phyloP scores from a whole-genome alignment of 257 asterid species.

The Jaltomata sinuosa region DNA sequence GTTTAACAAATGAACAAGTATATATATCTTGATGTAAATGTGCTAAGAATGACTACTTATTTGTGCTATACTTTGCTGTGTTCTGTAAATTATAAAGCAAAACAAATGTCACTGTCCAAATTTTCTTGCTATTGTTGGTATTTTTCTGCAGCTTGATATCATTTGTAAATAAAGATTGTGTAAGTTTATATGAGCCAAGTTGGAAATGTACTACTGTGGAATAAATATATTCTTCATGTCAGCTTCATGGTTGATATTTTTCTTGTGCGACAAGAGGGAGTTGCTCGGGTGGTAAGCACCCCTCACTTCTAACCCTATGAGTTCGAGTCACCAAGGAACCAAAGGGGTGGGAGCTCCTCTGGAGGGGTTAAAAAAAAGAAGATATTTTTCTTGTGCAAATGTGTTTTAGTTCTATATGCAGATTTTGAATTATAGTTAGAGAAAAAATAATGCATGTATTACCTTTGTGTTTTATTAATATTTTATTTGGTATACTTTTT shows the following conservation, averaged over 20 bases:
- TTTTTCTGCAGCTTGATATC: neutral
- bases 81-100: neutral
- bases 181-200: too few species aligned
- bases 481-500: too few species aligned
- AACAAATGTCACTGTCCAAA: neutral
- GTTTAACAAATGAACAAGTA: constrained; percentile 10
- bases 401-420: neutral
- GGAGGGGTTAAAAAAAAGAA: too few species aligned
- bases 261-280: too few species aligned
- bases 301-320: too few species aligned
- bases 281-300: too few species aligned
- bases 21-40: neutral
- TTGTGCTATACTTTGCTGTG: neutral
- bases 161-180: neutral
- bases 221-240: neutral
- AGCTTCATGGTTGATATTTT: neutral
- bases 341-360: too few species aligned
- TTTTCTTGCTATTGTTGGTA: neutral
- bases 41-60: neutral
- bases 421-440: neutral
- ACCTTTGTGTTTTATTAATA: too few species aligned
- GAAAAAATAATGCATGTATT: too few species aligned
- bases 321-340: too few species aligned
- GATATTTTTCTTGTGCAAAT: neutral
- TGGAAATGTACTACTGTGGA: neutral